These are phyloP conservation scores for Gliomastix tumulicola DNA, from an alignment of 2,329 filamentous ascomycete genomes.

Conservation along the genomic window DNA sequence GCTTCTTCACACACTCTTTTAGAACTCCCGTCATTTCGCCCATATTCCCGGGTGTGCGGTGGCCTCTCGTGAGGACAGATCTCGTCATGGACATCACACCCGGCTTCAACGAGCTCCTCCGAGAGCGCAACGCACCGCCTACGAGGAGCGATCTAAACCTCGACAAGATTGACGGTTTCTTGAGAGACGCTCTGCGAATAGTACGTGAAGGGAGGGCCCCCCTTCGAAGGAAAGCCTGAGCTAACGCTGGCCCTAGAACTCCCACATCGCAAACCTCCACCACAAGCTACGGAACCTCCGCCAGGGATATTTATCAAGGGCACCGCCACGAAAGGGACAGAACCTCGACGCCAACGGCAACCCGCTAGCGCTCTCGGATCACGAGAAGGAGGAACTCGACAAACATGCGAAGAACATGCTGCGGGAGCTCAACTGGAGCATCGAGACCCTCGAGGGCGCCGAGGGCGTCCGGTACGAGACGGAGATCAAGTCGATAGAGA, in stretches of 20 bases:
- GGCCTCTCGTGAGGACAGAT: too few relatives aligned
- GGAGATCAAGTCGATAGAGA: slow-evolving; percentile 60
- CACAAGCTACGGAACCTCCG: slow-evolving; percentile 76
- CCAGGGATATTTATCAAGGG: slow-evolving; percentile 83
- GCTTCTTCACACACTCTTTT: too few relatives aligned
- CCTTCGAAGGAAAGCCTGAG: too few relatives aligned
- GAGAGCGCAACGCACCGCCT: slow-evolving; percentile 46
- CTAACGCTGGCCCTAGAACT: too few relatives aligned
- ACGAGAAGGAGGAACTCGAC: slow-evolving; percentile 80
- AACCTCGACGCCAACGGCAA: slow-evolving; percentile 36
- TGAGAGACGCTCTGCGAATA: slow-evolving; percentile 91
- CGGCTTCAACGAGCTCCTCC: slow-evolving; percentile 61
- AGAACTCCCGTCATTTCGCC: too few relatives aligned
- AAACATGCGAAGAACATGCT: slow-evolving; percentile 79
- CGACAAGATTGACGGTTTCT: slow-evolving; percentile 69
- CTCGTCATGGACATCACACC: slow-evolving; percentile 56
- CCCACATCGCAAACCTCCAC: slow-evolving; percentile 75
- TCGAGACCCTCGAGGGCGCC: slow-evolving; percentile 71
- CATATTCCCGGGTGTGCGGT: too few relatives aligned
- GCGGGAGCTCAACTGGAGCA: slow-evolving; percentile 75
- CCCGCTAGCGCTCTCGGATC: slow-evolving; percentile 61
- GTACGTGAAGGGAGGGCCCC: too few relatives aligned
- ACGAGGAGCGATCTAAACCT: slow-evolving; percentile 34
- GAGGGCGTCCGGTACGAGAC: slow-evolving; percentile 78
- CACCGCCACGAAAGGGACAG: slow-evolving; percentile 53